phyloP scores from a whole-genome alignment of 1,139 yeast genomes.

The Diutina catenulata region DNA sequence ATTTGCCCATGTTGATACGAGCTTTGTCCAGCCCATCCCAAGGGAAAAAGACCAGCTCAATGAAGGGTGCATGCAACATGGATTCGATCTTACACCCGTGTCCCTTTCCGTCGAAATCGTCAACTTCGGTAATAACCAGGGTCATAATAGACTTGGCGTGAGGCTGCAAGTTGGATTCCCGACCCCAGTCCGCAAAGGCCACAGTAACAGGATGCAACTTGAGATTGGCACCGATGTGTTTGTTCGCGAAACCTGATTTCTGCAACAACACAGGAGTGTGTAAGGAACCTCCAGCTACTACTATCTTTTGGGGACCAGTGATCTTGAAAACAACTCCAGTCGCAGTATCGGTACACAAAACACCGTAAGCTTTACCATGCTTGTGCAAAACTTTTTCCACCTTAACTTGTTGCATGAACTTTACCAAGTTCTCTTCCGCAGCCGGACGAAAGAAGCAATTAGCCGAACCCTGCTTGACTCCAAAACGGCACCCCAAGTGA shows the following conservation, averaged over 20 bases:
- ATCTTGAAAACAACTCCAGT: slow-evolving; percentile 24
- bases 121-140: slow-evolving; percentile 36
- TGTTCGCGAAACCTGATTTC: slow-evolving; percentile 42
- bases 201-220: slow-evolving; percentile 40
- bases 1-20: slow-evolving; percentile 26
- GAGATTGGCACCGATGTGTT: slow-evolving; percentile 41
- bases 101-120: slow-evolving; percentile 42
- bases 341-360: slow-evolving; percentile 20
- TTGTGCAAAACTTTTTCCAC: slow-evolving; percentile 30
- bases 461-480: slow-evolving; percentile 42
- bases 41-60: slow-evolving; percentile 29
- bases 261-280: slow-evolving; percentile 40
- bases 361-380: slow-evolving; percentile 35
- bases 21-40: slow-evolving; percentile 28
- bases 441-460: slow-evolving; percentile 45
- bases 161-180: slow-evolving; percentile 21
- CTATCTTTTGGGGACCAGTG: slow-evolving; percentile 34
- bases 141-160: slow-evolving; percentile 39
- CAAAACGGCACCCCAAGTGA: slow-evolving; percentile 40
- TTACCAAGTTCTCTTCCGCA: slow-evolving; percentile 28
- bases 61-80: slow-evolving; percentile 33
- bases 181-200: slow-evolving; percentile 25
- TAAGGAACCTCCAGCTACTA: slow-evolving; percentile 40
- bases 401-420: slow-evolving; percentile 36
- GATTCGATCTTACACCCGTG: slow-evolving; percentile 51